Conservation (phyloP, 768 basidiomycete genomes). For the Collybia sp. region DNA sequence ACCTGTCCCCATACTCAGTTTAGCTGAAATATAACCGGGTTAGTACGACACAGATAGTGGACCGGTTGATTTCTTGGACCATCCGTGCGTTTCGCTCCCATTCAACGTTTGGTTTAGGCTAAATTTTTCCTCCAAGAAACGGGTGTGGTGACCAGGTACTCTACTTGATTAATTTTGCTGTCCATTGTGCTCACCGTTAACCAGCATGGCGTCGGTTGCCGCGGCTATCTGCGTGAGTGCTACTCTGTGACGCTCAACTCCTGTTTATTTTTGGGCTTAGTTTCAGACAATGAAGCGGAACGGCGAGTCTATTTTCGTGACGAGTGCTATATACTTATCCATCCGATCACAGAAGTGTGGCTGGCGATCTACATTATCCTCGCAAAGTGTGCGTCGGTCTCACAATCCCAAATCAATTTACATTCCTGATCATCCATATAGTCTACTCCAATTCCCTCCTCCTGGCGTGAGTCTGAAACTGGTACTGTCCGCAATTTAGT, state of each 20-base stretch:
- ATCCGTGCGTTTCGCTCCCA: slow-evolving; percentile 13
- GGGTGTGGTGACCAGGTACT: slow-evolving; percentile 17
- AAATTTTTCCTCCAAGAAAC: slow-evolving; percentile 9
- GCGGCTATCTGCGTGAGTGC: slow-evolving; percentile 16
- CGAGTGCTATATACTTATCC: background rate
- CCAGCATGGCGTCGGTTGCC: slow-evolving; percentile 16
- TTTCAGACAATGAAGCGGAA: slow-evolving; percentile 16
- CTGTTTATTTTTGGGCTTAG: slow-evolving; percentile 6
- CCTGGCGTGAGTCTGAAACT: slow-evolving; percentile 6
- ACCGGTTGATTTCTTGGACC: slow-evolving; percentile 18
- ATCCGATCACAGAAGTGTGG: slow-evolving; percentile 16
- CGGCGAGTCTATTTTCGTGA: slow-evolving; percentile 1
- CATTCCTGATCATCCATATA: slow-evolving; percentile 1
- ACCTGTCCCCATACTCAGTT: background rate
- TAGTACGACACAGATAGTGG: slow-evolving; percentile 14
- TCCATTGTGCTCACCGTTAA: background rate
- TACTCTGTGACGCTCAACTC: background rate
- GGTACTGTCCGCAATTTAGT: background rate
- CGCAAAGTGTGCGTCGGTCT: slow-evolving; percentile 16
- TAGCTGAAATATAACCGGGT: no score
- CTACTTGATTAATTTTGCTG: background rate
- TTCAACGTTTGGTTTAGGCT: background rate
- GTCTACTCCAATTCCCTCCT: slow-evolving; percentile 26
- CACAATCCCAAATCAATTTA: no score
- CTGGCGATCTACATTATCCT: slow-evolving; percentile 19